Base-by-base conservation (phyloP, 495 filamentous ascomycete species). In the Podospora appendiculata region DNA sequence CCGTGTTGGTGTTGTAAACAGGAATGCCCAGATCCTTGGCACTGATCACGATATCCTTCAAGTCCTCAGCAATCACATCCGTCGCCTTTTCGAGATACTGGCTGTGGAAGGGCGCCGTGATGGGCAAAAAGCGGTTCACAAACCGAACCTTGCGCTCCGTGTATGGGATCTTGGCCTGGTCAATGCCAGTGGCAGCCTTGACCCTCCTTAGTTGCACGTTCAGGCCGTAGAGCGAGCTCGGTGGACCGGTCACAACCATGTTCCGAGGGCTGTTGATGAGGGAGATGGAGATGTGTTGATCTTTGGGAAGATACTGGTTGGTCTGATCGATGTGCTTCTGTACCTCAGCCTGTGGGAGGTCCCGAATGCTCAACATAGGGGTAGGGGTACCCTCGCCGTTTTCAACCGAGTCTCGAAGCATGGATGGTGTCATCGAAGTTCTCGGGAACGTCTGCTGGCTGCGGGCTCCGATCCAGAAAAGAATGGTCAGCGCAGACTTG, bases 381-480 rank as follows among this genome's bases (percentile, higher is more conserved):
- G 93, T 96, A 4, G 94, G 94, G 5, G 77, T 79, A 17, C 94
- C 94, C 67, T 99, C 94, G 7, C 93, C 91, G 70, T 91, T 84
- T 61, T 96, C 91, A 51, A 89, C 78, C 0, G 93, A 95, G 63
- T 99, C 94, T 64, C 92, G 90, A n/a, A 96, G 79, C 55, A 89
- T 85, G 1, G 80, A 82, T 1, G 94, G 94, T n/a, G 90, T 86
- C 48, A 99, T 76, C 1, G 94, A 96, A 2, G 94, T 97, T 47
- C 84, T 83, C 43, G 94, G 94, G 62, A 95, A 99, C 1, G 90
- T 90, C 66, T 99, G 94, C 64, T 99, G 94, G 66, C 92, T 96
- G 57, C 94, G 88, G n/a, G 91, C 81, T 56, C 94, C 94, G 57
- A 99, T 97, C 94, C 93, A 99, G 75, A 99, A 99, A n/a, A 99